Percentiles rank a stretch among this genome's conserved stretches.
Evolutionary conservation across 2,329 filamentous ascomycete genomes (phyloP).

Genomic region (Colletotrichum euphorbiae): DNA sequence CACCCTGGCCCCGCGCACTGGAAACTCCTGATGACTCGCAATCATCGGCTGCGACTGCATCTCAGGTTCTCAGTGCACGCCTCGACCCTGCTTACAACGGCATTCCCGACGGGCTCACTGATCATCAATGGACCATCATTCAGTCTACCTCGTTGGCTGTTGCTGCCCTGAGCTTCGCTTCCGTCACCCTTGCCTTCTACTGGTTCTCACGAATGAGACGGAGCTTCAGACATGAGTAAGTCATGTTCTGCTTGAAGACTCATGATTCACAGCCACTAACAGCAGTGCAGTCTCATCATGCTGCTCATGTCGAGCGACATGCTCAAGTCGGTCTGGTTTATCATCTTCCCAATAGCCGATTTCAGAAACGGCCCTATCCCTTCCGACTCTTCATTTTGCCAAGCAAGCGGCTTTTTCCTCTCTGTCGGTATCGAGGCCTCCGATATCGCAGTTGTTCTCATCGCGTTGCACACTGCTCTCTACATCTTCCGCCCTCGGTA

Average conservation of each 20-base stretch:
- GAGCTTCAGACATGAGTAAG: conserved; percentile 79
- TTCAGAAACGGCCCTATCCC: conserved; percentile 63
- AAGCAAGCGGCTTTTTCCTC: conserved; percentile 76
- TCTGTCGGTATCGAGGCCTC: conserved; percentile 75
- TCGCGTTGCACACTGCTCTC: conserved; percentile 78
- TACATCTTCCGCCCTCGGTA: conserved; percentile 73
- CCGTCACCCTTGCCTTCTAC: conserved; percentile 69
- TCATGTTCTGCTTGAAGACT: conserved; percentile 31
- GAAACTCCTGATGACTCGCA: conserved; percentile 17
- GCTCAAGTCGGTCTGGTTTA: conserved; percentile 75
- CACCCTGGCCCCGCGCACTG: conserved; percentile 27
- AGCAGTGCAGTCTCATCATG: conserved; percentile 72
- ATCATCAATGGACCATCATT: conserved; percentile 35
- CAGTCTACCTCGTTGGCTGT: conserved; percentile 51
- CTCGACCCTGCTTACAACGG: conserved; percentile 12
- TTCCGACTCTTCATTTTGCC: conserved; percentile 69
- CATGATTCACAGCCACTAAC: conserved; percentile 39
- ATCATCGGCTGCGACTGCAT: conserved; percentile 2
- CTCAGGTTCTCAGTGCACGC: conserved; percentile 11
- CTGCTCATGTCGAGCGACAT: conserved; percentile 79
- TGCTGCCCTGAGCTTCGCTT: conserved; percentile 65
- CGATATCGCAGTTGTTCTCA: conserved; percentile 78
- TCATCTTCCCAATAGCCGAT: conserved; percentile 72
- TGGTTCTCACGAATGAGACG: conserved; percentile 81
- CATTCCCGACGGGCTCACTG: conserved; percentile 31